phyloP scores from a whole-genome alignment of 1,284 basidiomycete genomes.

The Ustilago loliicola region DNA sequence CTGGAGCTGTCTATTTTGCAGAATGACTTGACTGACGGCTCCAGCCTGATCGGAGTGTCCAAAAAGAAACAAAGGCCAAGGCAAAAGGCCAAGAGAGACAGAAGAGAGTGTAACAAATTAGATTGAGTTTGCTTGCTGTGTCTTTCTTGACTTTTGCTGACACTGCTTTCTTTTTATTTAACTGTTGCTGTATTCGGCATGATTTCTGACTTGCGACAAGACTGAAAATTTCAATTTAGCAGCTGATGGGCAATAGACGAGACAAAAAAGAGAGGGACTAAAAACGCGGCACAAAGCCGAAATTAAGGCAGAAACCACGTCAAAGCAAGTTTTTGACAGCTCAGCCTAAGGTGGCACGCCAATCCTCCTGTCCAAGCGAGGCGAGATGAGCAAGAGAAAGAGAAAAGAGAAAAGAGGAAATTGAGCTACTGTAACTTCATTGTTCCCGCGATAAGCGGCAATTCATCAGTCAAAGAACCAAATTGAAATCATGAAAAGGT shows the following conservation, averaged over 20 bases:
- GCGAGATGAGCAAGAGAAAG: background rate
- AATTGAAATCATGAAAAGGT: background rate
- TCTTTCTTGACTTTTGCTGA: background rate
- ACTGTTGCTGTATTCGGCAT: background rate
- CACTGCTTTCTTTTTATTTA: background rate
- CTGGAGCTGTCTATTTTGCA: background rate
- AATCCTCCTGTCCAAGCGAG: background rate
- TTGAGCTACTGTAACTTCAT: background rate
- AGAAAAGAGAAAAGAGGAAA: background rate
- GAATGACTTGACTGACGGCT: background rate
- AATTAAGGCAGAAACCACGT: background rate
- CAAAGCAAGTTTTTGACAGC: constrained; percentile 7
- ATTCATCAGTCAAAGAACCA: background rate
- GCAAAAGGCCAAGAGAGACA: constrained; percentile 18
- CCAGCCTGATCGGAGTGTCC: constrained; percentile 8
- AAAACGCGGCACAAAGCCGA: background rate
- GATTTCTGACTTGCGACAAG: background rate
- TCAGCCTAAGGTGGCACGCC: constrained; percentile 1
- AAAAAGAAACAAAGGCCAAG: constrained; percentile 15
- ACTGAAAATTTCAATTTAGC: background rate
- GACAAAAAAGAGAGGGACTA: background rate
- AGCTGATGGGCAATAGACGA: background rate
- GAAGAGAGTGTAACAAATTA: background rate
- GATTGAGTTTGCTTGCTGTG: background rate
- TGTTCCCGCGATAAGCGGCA: background rate